Evolutionary conservation across 495 filamentous ascomycete species (phyloP), one percentile per base, ranked within the genome.

Genomic region (Talaromyces trachyspermus): DNA sequence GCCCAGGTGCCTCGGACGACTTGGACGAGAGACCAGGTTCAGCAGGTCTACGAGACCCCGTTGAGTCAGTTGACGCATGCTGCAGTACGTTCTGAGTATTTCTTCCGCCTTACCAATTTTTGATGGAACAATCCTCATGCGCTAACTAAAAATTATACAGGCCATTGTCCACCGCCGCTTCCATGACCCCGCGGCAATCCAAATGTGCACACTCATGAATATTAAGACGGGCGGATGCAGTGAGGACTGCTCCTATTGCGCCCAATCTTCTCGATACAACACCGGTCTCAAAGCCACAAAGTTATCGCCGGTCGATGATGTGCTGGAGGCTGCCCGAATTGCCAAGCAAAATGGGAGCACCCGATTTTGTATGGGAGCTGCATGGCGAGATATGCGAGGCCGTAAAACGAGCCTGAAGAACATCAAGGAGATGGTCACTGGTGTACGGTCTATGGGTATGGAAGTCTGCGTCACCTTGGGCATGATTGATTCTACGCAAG

Each of bases 161-260:
- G 78, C 75, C 43, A 79, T 75, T 33, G 63, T 91, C 46, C 88
- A 94, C 66, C 78, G 86, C 24, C 81, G 81, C 48, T 90, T 90
- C 69, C 88, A 91, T 66, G 74, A 81, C 62, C 86, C 88, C 27
- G 66, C 79, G 25, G 75, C 82, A 5, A 83, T 94, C 59, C 88
- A 94, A 59, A 84, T 91, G 69, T 91, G 88, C 71, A 94, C 88
- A 2, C 71, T 94, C 44, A 89, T 91, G 83, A 91, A 89, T 74
- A 94, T 94, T 74, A 94, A 92, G 54, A 91, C 86, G n/a, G 88
- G 88, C 39, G 88, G 88, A 20, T 94, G 88, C 63, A 81, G 75
- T 57, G 88, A 91, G 61, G 88, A 94, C 68, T 94, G 88, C 60
- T 84, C 80, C 23, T 94, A 91, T 73, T 94, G 88, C 63, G 86